Conservation (phyloP, 257 asterid genomes). For the Nicotiana sylvestris region DNA sequence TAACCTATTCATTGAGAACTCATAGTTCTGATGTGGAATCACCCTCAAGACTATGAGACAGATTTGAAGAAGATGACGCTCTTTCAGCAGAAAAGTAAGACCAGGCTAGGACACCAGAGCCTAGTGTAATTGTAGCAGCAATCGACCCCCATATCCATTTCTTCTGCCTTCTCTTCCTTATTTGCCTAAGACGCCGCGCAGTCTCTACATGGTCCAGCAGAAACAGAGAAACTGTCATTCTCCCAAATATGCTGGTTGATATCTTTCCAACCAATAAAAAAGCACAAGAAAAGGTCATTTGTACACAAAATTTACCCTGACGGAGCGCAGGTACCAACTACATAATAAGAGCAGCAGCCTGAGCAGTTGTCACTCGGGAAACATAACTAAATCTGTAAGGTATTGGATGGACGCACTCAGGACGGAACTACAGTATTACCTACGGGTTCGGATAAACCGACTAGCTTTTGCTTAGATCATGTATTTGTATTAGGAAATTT, state of each 20-base stretch:
- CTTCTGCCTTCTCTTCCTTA: slow-evolving; percentile 51
- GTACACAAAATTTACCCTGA: not conserved
- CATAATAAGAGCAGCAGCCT: not conserved
- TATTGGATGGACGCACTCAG: not conserved
- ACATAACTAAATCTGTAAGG: not conserved
- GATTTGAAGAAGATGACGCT: slow-evolving; percentile 35
- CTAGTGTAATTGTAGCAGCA: slow-evolving; percentile 58
- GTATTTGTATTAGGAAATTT: no score
- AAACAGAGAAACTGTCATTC: not conserved
- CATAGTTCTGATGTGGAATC: slow-evolving; percentile 25
- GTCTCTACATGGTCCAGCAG: slow-evolving; percentile 38
- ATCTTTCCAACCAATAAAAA: not conserved
- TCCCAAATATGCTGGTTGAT: not conserved
- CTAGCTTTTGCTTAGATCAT: no score
- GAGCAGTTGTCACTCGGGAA: not conserved
- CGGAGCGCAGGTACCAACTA: not conserved
- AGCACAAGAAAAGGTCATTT: not conserved
- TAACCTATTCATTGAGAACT: slow-evolving; percentile 15
- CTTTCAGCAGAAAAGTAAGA: slow-evolving; percentile 59
- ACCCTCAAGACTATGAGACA: slow-evolving; percentile 27
- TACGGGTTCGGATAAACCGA: no score
- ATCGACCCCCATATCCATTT: slow-evolving; percentile 74
- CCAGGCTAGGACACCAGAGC: slow-evolving; percentile 60
- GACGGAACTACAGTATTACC: no score
- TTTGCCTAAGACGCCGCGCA: slow-evolving; percentile 67